Evolutionary conservation across 208 protist species (phyloP), one percentile per base, ranked within the genome.

Genomic region (Trichomonas tenax): DNA sequence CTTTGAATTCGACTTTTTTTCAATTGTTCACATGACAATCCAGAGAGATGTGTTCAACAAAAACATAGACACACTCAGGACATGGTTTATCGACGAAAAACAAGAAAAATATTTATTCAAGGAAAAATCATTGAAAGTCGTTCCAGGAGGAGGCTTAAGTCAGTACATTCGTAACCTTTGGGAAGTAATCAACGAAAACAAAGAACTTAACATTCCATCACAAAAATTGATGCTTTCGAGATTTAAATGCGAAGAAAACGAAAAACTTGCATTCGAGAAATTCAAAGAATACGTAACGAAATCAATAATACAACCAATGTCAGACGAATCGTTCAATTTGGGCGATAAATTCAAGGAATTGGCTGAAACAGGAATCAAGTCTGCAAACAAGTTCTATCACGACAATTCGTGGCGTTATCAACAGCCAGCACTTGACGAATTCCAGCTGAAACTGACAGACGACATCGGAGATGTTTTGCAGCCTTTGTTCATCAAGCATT

Each of bases 141-240:
- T 96, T 21, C 96, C 96, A 38, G 96, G 82, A 17, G 84, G 58
- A 4, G 96, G 96, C 23, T 38, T 96, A 63, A 63, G 38, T 17
- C 1, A 23, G 15, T 96, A 86, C 40, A 96, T 96, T 31, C 3
- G 38, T 0, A 72, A 72, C 14, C 26, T 96, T 3, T 96, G 96
- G 96, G 84, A 95, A 40, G 96, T 89, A 3, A 96, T 96, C 63
- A 44, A 81, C 11, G 96, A 63, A 8, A 82, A 96, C 96, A 44
- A 58, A 82, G 82, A 95, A 41, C 72, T 96, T 1, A 96, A 96
- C 96, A 58, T 96, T 82, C 96, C 96, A n/a, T 95, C 82, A 36
- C 96, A 96, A 44, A 95, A 82, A 95, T 48, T 46, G 38, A 96
- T 96, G 88, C 88, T 96, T 96, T 95, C 96, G 21, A 40, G 44